Base-by-base conservation (phyloP, 441 rosid genomes). In the Pelargonium myrrhifolium region DNA sequence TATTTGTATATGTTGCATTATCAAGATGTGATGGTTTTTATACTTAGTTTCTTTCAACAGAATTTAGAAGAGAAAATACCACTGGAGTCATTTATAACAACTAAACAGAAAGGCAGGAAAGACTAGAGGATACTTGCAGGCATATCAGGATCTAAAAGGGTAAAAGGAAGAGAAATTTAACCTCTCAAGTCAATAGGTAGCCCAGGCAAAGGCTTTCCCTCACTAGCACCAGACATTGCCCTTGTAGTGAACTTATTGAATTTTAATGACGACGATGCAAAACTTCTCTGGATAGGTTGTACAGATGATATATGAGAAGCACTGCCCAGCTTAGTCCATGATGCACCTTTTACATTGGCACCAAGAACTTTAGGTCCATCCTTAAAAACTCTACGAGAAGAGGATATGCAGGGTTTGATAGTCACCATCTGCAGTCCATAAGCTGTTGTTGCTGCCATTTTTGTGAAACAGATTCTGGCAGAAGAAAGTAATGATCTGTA, bases 181-280 rank as follows among this genome's bases (percentile, higher is more conserved):
- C 96, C 96, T 88, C 73, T 85, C 83, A 92, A 79, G 81, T 88
- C 90, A 78, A 92, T 87, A 2, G 93, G 82, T 84, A 92, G 83
- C 45, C 95, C 90, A 39, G 89, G 70, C 2, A 71, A 63, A 49
- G 83, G 78, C 71, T 77, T 84, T 55, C 68, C 79, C 37, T 87
- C 83, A 70, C 72, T 78, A 65, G 87, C 81, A 67, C 76, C 90
- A 69, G 90, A 67, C 87, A 79, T 79, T 2, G 95, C 95, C 82
- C 73, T 85, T 55, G 87, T 81, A 20, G 76, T 72, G 74, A 74
- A 65, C 59, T 74, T 83, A 68, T 70, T 70, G 56, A 70, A 53
- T 71, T 76, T 88, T 62, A 59, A 75, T 3, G 73, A 65, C 68
- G 82, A 74, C 21, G 85, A 73, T 9, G 66, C 64, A 71, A 65